Evolutionary conservation across 2,329 filamentous ascomycete species (phyloP).

Genomic region (Aspergillus sp.): DNA sequence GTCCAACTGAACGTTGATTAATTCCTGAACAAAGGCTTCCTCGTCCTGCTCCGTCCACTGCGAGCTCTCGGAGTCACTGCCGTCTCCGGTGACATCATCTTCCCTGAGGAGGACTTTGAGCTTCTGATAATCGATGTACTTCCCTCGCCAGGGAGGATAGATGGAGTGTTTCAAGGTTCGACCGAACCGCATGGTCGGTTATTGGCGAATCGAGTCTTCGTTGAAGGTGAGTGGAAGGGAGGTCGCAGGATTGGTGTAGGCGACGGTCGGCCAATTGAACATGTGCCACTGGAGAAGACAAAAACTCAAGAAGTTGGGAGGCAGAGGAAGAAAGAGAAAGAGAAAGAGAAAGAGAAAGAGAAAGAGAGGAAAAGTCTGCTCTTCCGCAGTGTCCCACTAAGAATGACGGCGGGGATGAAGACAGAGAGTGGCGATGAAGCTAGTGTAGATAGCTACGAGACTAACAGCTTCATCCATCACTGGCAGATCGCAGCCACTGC

Average conservation of each 20-base stretch:
- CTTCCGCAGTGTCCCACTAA: neutral
- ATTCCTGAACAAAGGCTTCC: conserved; percentile 87
- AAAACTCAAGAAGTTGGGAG: no score
- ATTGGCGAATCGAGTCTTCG: neutral
- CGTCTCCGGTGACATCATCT: conserved; percentile 53
- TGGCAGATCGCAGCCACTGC: neutral
- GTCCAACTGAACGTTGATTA: conserved; percentile 90
- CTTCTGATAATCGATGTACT: conserved; percentile 95
- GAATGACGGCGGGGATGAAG: neutral
- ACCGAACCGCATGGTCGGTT: conserved; percentile 76
- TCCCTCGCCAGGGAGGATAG: conserved; percentile 83
- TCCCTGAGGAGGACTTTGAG: conserved; percentile 87
- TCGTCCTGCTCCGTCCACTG: conserved; percentile 92
- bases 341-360: no score
- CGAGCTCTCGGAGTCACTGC: conserved; percentile 54
- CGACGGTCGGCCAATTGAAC: no score
- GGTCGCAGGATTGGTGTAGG: no score
- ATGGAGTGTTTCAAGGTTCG: conserved; percentile 76
- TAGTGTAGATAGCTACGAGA: neutral
- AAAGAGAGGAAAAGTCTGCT: no score
- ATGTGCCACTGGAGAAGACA: no score
- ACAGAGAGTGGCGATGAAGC: neutral
- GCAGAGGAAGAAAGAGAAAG: no score
- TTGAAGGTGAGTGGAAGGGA: no score
- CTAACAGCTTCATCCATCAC: neutral